phyloP scores from a whole-genome alignment of 495 filamentous ascomycete genomes.

The Bombardia bombarda region DNA sequence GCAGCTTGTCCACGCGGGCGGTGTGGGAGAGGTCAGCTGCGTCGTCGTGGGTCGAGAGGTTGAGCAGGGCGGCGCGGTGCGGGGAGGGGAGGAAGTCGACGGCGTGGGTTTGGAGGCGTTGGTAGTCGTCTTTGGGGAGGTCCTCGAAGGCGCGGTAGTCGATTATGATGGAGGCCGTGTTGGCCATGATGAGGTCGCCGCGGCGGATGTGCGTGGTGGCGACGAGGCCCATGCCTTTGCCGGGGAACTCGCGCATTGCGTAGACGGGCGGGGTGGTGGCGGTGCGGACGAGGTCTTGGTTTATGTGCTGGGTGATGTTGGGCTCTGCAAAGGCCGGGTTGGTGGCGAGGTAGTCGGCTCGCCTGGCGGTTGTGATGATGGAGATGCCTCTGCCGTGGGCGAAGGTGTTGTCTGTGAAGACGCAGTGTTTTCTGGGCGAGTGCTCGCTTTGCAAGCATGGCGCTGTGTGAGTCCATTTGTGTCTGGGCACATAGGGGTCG shows the following conservation, averaged over 20 bases:
- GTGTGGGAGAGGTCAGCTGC: slow-evolving; percentile 5
- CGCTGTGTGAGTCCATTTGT: slow-evolving; percentile 19
- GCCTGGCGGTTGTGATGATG: slow-evolving; percentile 17
- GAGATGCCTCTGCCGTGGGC: slow-evolving; percentile 24
- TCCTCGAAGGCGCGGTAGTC: slow-evolving; percentile 27
- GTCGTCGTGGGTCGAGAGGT: slow-evolving; percentile 21
- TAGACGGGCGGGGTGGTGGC: slow-evolving; percentile 14
- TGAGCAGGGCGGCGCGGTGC: slow-evolving; percentile 17
- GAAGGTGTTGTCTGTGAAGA: slow-evolving; percentile 23
- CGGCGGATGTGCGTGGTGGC: slow-evolving; percentile 20
- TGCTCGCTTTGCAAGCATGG: slow-evolving; percentile 18
- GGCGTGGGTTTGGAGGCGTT: slow-evolving; percentile 14
- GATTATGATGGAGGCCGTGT: slow-evolving; percentile 25
- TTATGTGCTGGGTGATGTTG: slow-evolving; percentile 10
- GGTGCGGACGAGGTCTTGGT: slow-evolving; percentile 15
- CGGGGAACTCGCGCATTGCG: slow-evolving; percentile 23
- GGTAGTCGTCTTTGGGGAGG: slow-evolving; percentile 15
- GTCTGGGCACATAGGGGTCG: background rate
- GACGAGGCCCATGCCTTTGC: slow-evolving; percentile 27
- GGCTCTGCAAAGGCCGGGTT: slow-evolving; percentile 18
- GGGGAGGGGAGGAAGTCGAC: slow-evolving; percentile 16
- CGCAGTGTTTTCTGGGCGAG: slow-evolving; percentile 15
- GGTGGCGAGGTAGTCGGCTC: slow-evolving; percentile 17
- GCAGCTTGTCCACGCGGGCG: slow-evolving; percentile 16
- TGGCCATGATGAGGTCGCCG: slow-evolving; percentile 26